These are phyloP conservation scores for Metschnikowia cerradonensis DNA, from an alignment of 805 yeast species.

Conservation along the genomic window DNA sequence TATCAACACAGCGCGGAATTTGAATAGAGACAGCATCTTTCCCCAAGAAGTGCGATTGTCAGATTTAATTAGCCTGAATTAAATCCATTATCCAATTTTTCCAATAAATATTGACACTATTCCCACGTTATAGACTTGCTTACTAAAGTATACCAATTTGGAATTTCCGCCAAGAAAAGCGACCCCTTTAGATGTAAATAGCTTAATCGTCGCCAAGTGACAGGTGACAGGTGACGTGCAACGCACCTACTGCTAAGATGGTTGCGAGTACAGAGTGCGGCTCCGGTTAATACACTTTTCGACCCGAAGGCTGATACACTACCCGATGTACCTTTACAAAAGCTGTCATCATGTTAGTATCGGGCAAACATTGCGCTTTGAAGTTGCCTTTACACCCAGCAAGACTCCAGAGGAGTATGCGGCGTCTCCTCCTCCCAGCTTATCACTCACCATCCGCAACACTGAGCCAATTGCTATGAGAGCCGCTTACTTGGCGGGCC, in stretches of 20 bases:
- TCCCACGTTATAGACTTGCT: too few relatives aligned
- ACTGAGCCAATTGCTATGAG: slow-evolving; percentile 66
- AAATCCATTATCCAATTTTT: not conserved
- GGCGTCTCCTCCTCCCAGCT: slow-evolving; percentile 19
- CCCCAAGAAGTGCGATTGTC: not conserved
- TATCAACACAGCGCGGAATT: not conserved
- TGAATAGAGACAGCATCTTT: too few relatives aligned
- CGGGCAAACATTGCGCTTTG: slow-evolving; percentile 16
- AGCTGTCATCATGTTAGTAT: slow-evolving; percentile 13
- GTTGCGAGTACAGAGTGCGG: slow-evolving; percentile 3
- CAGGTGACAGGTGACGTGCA: slow-evolving; percentile 2
- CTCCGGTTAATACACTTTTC: not conserved
- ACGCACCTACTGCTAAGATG: not conserved
- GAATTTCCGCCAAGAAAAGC: too few relatives aligned
- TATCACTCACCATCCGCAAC: slow-evolving; percentile 63
- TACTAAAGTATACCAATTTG: too few relatives aligned
- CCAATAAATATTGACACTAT: not conserved
- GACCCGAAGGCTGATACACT: not conserved
- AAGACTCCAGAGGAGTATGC: slow-evolving; percentile 15
- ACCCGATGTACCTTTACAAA: slow-evolving; percentile 10
- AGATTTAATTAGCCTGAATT: not conserved
- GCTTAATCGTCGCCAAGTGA: too few relatives aligned
- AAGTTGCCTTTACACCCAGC: slow-evolving; percentile 14
- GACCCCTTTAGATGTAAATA: not conserved
- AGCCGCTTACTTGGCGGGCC: slow-evolving; percentile 87